phyloP scores from a whole-genome alignment of 2,329 filamentous ascomycete genomes.

The Cordyceps tenuipes region DNA sequence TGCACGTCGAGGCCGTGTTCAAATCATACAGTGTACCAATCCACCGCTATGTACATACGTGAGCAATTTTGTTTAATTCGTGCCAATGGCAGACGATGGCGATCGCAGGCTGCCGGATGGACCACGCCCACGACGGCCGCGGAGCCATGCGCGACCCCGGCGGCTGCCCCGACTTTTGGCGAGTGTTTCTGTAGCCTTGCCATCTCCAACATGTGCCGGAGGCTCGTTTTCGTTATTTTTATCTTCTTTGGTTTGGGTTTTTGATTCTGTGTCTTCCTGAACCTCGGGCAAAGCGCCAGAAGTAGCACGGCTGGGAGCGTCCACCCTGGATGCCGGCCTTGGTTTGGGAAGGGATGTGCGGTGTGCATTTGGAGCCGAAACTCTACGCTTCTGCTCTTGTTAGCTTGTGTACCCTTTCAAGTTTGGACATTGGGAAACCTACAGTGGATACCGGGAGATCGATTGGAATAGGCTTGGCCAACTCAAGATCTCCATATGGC shows the following conservation, averaged over 20 bases:
- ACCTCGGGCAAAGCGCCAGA: not conserved
- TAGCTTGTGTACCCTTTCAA: not conserved
- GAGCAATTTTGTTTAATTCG: not conserved
- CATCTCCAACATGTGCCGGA: not conserved
- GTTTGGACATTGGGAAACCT: not conserved
- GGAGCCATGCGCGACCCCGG: constrained; percentile 10
- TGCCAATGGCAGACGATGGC: not conserved
- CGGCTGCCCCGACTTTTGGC: not conserved
- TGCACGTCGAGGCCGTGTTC: not conserved
- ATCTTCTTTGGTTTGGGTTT: not conserved
- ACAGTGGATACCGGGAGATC: not conserved
- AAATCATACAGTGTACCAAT: not conserved
- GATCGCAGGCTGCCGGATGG: not conserved
- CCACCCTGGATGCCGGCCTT: not conserved
- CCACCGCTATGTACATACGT: not conserved
- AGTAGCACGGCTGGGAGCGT: not conserved
- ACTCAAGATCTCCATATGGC: constrained; percentile 18
- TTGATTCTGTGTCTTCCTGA: not conserved
- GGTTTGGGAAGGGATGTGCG: constrained; percentile 1
- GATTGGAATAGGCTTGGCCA: not conserved
- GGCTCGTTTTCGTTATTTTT: constrained; percentile 8
- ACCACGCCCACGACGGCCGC: constrained; percentile 7
- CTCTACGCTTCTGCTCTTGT: not conserved
- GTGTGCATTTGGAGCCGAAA: constrained; percentile 6
- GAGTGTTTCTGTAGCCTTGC: not conserved